Conservation (phyloP, 164 flowering plant genomes). For the Umbellularia californica region DNA sequence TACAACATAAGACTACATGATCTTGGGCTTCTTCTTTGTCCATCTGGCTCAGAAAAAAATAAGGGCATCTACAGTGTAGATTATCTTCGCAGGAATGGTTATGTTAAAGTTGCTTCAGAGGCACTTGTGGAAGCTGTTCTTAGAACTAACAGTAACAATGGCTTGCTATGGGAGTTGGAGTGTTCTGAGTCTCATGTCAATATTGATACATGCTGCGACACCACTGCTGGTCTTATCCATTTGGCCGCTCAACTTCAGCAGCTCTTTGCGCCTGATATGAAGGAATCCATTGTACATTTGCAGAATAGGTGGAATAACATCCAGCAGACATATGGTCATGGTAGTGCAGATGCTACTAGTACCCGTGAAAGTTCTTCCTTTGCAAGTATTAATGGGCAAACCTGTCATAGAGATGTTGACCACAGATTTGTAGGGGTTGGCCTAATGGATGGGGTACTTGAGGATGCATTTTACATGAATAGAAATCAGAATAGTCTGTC, state of each 20-base stretch:
- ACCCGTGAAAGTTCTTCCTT: slow-evolving; percentile 14
- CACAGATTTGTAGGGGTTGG: slow-evolving; percentile 29
- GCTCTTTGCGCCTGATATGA: slow-evolving; percentile 85
- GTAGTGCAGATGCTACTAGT: slow-evolving; percentile 18
- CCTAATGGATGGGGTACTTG: slow-evolving; percentile 81
- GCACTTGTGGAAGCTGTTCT: slow-evolving; percentile 66
- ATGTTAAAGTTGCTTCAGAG: slow-evolving; percentile 86
- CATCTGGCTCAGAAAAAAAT: slow-evolving; percentile 24
- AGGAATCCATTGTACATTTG: slow-evolving; percentile 78
- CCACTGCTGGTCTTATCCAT: slow-evolving; percentile 57
- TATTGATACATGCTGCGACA: slow-evolving; percentile 79
- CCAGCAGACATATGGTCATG: slow-evolving; percentile 37
- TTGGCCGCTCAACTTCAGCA: slow-evolving; percentile 80
- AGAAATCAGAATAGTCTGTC: slow-evolving; percentile 19
- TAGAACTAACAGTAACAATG: slow-evolving; percentile 52
- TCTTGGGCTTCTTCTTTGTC: slow-evolving; percentile 77
- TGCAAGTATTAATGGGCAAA: slow-evolving; percentile 23
- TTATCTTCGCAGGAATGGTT: slow-evolving; percentile 58
- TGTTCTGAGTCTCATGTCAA: slow-evolving; percentile 62
- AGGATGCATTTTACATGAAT: slow-evolving; percentile 67
- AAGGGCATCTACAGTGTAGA: slow-evolving; percentile 45
- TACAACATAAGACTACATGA: slow-evolving; percentile 71
- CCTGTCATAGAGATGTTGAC: slow-evolving; percentile 18
- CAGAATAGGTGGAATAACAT: slow-evolving; percentile 78
- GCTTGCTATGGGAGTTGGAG: slow-evolving; percentile 71